Evolutionary conservation across 2,329 filamentous ascomycete genomes (phyloP).

Genomic region (Dactylella cylindrospora): DNA sequence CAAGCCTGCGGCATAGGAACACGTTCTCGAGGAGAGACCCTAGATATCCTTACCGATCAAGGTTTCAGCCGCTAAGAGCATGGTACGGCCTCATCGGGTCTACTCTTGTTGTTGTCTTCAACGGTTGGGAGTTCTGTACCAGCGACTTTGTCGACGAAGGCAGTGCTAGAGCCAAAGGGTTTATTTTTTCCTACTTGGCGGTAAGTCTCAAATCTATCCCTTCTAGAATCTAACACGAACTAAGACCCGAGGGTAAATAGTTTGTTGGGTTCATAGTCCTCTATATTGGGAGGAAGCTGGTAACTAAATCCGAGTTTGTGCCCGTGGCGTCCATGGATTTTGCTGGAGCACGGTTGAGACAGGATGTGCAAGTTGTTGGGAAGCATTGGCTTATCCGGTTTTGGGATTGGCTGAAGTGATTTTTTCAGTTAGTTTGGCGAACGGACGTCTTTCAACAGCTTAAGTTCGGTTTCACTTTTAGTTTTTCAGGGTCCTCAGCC

Average conservation of each 20-base stretch:
- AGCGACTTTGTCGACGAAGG: slow-evolving; percentile 29
- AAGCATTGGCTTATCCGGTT: slow-evolving; percentile 36
- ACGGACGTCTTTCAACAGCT: too few relatives aligned
- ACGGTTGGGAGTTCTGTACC: slow-evolving; percentile 41
- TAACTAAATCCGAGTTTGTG: slow-evolving; percentile 39
- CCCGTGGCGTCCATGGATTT: slow-evolving; percentile 41
- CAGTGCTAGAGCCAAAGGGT: slow-evolving; percentile 31
- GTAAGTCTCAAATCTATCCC: slow-evolving; percentile 20
- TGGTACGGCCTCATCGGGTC: slow-evolving; percentile 47
- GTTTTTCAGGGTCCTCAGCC: too few relatives aligned
- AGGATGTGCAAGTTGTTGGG: slow-evolving; percentile 28
- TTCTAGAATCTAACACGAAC: neutral
- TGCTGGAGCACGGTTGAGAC: slow-evolving; percentile 27
- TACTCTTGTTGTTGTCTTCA: slow-evolving; percentile 37
- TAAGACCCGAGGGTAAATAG: slow-evolving; percentile 8
- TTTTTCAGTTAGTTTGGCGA: too few relatives aligned
- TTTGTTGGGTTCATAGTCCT: slow-evolving; percentile 39
- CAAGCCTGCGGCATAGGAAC: slow-evolving; percentile 28
- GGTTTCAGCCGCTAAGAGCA: slow-evolving; percentile 49
- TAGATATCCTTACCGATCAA: slow-evolving; percentile 49
- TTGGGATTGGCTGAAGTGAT: slow-evolving; percentile 41
- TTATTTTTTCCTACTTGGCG: slow-evolving; percentile 34
- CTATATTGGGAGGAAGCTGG: slow-evolving; percentile 31
- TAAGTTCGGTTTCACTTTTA: too few relatives aligned
- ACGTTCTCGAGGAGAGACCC: slow-evolving; percentile 43